phyloP scores from a whole-genome alignment of 2,329 filamentous ascomycete species.

The Ascochyta viciae-villosae region DNA sequence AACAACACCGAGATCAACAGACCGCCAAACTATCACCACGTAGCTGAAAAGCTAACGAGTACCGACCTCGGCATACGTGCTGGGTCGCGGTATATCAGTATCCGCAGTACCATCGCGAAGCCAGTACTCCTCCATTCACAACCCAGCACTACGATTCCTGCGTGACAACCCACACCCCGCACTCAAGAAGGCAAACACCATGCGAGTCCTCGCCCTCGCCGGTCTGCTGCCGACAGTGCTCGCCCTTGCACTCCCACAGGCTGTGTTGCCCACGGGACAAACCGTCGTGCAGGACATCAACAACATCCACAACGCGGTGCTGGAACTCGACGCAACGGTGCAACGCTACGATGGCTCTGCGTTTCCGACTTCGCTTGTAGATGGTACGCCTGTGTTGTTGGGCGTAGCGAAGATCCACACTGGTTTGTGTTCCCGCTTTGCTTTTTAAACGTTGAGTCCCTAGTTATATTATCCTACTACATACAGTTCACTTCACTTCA shows the following conservation, averaged over 20 bases:
- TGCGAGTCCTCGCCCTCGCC: neutral
- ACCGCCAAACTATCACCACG: neutral
- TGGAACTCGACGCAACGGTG: slow-evolving; percentile 17
- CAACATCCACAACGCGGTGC: slow-evolving; percentile 27
- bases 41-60: neutral
- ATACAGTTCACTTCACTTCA: too few species aligned
- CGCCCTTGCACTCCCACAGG: slow-evolving; percentile 1
- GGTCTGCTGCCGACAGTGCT: slow-evolving; percentile 4
- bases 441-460: neutral
- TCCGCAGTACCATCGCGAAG: too few species aligned
- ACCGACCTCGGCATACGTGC: neutral
- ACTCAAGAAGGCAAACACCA: neutral
- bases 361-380: slow-evolving; percentile 18
- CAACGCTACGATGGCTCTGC: slow-evolving; percentile 11
- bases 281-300: slow-evolving; percentile 22
- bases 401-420: slow-evolving; percentile 28
- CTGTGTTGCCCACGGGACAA: slow-evolving; percentile 17
- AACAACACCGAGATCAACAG: slow-evolving; percentile 1
- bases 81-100: neutral
- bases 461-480: too few species aligned
- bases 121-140: too few species aligned
- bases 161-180: too few species aligned
- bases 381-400: slow-evolving; percentile 21
- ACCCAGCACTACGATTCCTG: too few species aligned
- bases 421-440: neutral